Base-by-base conservation (phyloP, 1,284 basidiomycete species). In the Flammula alnicola region DNA sequence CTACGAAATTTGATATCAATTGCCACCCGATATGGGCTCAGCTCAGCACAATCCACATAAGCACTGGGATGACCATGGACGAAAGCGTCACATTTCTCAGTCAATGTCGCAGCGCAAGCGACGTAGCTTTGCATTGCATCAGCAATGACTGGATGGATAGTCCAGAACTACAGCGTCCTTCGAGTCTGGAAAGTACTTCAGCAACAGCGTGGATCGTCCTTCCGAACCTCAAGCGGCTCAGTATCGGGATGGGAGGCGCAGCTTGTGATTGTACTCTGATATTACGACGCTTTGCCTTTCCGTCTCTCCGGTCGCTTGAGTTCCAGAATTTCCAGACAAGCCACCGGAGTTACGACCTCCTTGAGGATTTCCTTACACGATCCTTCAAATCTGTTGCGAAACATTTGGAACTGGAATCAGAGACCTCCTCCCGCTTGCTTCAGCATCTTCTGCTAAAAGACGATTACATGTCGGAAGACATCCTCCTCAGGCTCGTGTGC, bases 251-350 rank as follows among this genome's bases (percentile, higher is more conserved):
- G 8, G 38, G 43, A 6, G 49, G 44, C 1, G 43, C 41, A 14
- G 35, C 36, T 12, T 47, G 50, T 17, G 50, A 52, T 30, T 52
- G 50, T n/a, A 52, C 41, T 5, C n/a, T 22, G 0, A 43, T 52
- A 16, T 10, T 52, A 12, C 33, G 47, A 14, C 39, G 20, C 8
- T 47, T 52, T 17, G 39, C 14, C 5, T 25, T 52, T 12, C 41
- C 50, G 6, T 42, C 40, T 14, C 29, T 47, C 20, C 20, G 30
- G 6, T 5, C 10, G 11, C 30, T 52, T 10, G 22, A 25, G 4
- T 26, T 52, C 17, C 41, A 44, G 8, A 47, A 47, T 19, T 39
- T 52, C 30, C 22, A n/a, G n/a, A 52, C 40, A 12, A 39, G 12
- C 10, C 35, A n/a, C 5, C 7, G 19, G 14, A 44, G 50, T 32